phyloP scores from a whole-genome alignment of 805 yeast genomes.

The Schwanniomyces occidentalis region DNA sequence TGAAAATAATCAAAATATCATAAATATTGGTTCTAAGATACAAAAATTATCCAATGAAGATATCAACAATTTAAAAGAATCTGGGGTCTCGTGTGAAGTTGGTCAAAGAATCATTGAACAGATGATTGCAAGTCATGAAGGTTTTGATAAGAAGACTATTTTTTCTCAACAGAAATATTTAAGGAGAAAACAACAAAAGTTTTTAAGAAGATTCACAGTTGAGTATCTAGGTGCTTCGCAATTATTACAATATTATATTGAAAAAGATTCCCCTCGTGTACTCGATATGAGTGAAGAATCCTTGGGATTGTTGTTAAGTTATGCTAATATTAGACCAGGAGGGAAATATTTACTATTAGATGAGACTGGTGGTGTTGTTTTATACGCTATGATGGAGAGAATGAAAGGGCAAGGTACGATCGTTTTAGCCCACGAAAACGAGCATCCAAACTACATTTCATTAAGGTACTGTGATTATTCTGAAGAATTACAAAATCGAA shows the following conservation, averaged over 20 bases:
- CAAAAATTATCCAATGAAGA: slow-evolving; percentile 79
- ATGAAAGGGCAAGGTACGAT: slow-evolving; percentile 78
- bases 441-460: slow-evolving; percentile 80
- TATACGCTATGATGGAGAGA: slow-evolving; percentile 84
- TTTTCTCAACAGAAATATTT: slow-evolving; percentile 91
- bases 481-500: slow-evolving; percentile 48
- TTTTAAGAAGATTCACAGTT: slow-evolving; percentile 80
- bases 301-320: slow-evolving; percentile 70
- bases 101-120: slow-evolving; percentile 80
- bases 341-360: slow-evolving; percentile 87
- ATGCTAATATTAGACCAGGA: slow-evolving; percentile 84
- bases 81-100: slow-evolving; percentile 58
- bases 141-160: slow-evolving; percentile 84
- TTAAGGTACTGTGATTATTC: slow-evolving; percentile 66
- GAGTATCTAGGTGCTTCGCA: slow-evolving; percentile 71
- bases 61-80: slow-evolving; percentile 76
- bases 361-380: slow-evolving; percentile 91
- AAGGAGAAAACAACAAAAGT: slow-evolving; percentile 89
- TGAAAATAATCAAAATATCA: slow-evolving; percentile 63
- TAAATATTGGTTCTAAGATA: slow-evolving; percentile 65
- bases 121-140: slow-evolving; percentile 80
- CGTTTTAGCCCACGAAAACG: slow-evolving; percentile 84
- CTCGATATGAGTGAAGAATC: slow-evolving; percentile 85
- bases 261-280: slow-evolving; percentile 70
- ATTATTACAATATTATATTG: slow-evolving; percentile 70